Base-by-base conservation (phyloP, 148 eudicot genomes). In the Tetragonia tetragonoides region DNA sequence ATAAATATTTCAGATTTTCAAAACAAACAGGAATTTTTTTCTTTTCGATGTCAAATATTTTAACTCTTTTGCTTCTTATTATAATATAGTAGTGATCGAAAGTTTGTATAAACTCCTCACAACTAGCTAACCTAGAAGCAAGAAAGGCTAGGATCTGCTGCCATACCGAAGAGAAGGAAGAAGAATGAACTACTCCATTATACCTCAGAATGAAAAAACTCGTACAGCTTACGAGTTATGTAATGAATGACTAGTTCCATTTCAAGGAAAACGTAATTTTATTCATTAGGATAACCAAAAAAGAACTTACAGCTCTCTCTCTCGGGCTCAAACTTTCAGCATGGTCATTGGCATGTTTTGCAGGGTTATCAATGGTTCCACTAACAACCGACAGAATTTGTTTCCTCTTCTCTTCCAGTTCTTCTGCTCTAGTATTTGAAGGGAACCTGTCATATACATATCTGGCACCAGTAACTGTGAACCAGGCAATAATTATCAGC, bases 301-400 rank as follows among this genome's bases (percentile, higher is more conserved):
- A 81, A 49, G 42, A 77, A 92, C 97, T 88, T 78, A 95, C 97
- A 82, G 99, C 97, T 81, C 99, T 86, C 90, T 95, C 97, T 83
- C 97, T 87, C 66, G 97, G 99, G 83, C 99, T 95, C 72, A 93
- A 84, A 87, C 97, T 91, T 83, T 88, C 97, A 73, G 87, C 86
- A 84, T 42, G 91, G 79, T 81, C 83, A 65, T 72, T 28, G 47
- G 74, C 37, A 66, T 65, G 84, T 79, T 84, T 91, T 73, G 85
- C 79, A 49, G 90, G 78, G 68, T 72, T 83, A 77, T 91, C 97
- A 77, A 84, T 87, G 64, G 92, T 89, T 68, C 99, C 99, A 82
- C 87, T 86, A 65, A 92, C 95, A 77, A 97, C 82, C 53, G 97
- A 84, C 78, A 95, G 87, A 84, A 91, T 89, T 83, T 95, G 97